Evolutionary conservation across 345 rosid species (phyloP).

Genomic region (Sisymbrium altissimum): DNA sequence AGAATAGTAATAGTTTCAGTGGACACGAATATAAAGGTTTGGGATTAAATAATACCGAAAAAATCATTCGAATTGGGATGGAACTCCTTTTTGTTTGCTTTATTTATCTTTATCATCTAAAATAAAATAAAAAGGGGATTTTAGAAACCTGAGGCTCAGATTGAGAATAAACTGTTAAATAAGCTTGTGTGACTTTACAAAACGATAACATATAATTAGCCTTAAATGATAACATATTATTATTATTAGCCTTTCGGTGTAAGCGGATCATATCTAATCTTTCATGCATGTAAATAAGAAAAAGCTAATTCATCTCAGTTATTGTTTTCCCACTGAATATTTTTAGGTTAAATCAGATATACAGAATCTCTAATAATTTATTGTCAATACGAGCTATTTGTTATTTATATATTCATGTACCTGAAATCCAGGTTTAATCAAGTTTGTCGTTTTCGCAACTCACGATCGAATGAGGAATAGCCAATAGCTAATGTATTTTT

Average conservation of each 20-base stretch:
- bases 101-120: neutral
- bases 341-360: neutral
- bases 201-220: constrained; percentile 13
- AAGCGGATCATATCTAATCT: neutral
- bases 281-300: neutral
- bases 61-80: neutral
- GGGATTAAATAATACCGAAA: constrained; percentile 1
- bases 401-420: neutral
- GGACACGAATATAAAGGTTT: constrained; percentile 22
- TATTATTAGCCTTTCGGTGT: constrained; percentile 9
- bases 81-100: neutral
- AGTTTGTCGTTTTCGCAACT: constrained; percentile 18
- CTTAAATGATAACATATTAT: neutral
- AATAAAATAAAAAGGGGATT: neutral
- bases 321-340: neutral
- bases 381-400: neutral
- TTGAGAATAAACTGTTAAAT: constrained; percentile 6
- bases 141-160: constrained; percentile 19
- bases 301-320: neutral
- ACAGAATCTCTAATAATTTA: neutral
- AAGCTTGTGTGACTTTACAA: constrained; percentile 18
- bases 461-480: neutral
- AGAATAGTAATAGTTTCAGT: constrained; percentile 2
- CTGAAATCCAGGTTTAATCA: constrained; percentile 16
- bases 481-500: neutral